These are phyloP conservation scores for Apiospora kogelbergensis DNA, from an alignment of 2,329 filamentous ascomycete species.

Conservation along the genomic window DNA sequence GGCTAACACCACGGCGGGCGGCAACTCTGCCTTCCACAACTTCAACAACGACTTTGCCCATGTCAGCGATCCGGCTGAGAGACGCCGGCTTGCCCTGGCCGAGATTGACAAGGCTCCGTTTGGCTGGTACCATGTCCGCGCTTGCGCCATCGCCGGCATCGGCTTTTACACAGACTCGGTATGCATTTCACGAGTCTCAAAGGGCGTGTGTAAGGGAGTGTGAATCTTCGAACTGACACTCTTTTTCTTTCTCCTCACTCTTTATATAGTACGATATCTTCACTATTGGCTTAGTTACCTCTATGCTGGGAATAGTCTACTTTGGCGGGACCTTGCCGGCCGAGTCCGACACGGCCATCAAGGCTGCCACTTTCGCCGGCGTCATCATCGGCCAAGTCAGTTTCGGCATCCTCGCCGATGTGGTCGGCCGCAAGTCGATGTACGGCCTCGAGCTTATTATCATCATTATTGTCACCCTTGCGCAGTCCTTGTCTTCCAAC, in stretches of 20 bases:
- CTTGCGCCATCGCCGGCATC: constrained; percentile 74
- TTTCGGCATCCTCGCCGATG: constrained; percentile 74
- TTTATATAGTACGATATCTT: constrained; percentile 67
- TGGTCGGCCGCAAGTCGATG: constrained; percentile 67
- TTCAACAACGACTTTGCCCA: constrained; percentile 68
- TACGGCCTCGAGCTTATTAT: constrained; percentile 74
- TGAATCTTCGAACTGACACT: neutral
- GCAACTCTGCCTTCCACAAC: constrained; percentile 60
- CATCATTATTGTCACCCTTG: constrained; percentile 73
- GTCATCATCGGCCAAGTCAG: constrained; percentile 77
- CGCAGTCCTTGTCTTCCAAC: constrained; percentile 61
- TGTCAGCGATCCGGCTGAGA: constrained; percentile 69
- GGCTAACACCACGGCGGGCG: constrained; percentile 50
- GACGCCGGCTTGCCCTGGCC: constrained; percentile 71
- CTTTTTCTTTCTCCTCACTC: neutral
- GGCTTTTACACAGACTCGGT: constrained; percentile 79
- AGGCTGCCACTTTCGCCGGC: constrained; percentile 76
- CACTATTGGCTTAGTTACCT: constrained; percentile 66
- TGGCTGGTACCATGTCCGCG: constrained; percentile 74
- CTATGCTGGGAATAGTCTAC: constrained; percentile 75
- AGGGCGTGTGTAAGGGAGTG: neutral
- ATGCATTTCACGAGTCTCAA: neutral
- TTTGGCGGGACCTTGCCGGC: constrained; percentile 63
- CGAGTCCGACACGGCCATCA: constrained; percentile 73
- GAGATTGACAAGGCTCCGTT: constrained; percentile 77